Percentiles rank a stretch among this genome's conserved stretches.
Evolutionary conservation across 1,139 yeast species (phyloP).

Genomic region (Candida sojae): DNA sequence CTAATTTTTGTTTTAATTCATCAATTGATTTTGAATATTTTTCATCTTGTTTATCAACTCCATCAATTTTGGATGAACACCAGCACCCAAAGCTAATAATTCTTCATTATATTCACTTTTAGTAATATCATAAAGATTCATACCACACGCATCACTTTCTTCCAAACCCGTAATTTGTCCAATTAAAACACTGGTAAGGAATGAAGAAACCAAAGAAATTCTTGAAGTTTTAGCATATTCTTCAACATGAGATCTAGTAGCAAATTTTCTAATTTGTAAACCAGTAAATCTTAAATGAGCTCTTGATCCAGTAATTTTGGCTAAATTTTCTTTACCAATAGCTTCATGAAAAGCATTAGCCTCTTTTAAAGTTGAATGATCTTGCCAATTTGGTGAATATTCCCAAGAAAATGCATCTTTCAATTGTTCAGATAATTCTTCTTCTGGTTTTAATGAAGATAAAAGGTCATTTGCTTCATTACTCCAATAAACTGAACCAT

Average conservation of each 20-base stretch:
- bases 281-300: constrained; percentile 94
- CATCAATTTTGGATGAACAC: constrained; percentile 43
- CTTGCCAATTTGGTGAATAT: constrained; percentile 92
- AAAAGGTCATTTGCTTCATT: constrained; percentile 44
- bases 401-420: constrained; percentile 57
- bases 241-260: constrained; percentile 51
- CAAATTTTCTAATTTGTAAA: constrained; percentile 78
- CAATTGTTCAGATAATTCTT: constrained; percentile 48
- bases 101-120: constrained; percentile 54
- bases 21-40: constrained; percentile 28
- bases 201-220: constrained; percentile 78
- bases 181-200: constrained; percentile 68
- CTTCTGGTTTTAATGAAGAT: constrained; percentile 21
- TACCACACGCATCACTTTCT: constrained; percentile 89
- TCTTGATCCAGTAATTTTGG: constrained; percentile 75
- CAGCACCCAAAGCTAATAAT: constrained; percentile 54
- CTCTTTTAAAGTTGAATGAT: constrained; percentile 80
- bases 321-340: constrained; percentile 62
- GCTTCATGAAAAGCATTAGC: constrained; percentile 60
- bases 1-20: constrained; percentile 50
- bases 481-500: constrained; percentile 87
- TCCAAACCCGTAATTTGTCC: constrained; percentile 70
- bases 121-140: constrained; percentile 76
- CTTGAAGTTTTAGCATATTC: constrained; percentile 57
- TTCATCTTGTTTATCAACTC: constrained; percentile 24